Conservation (phyloP, 2,329 filamentous ascomycete genomes). For the Verticillium nonalfalfae region DNA sequence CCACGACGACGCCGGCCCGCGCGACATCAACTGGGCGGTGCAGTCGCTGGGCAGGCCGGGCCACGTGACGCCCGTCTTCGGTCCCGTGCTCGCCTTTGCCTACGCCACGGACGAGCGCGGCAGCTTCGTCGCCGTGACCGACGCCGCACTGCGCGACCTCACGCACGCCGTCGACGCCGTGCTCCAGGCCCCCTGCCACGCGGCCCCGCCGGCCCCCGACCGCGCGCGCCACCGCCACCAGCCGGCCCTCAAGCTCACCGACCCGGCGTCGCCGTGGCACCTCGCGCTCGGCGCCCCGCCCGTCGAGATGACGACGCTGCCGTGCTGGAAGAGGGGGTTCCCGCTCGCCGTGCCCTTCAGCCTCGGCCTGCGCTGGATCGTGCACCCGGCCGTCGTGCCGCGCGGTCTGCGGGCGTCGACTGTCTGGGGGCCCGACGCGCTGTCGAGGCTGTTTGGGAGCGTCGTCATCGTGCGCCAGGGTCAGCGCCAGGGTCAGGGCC, state of each 20-base stretch:
- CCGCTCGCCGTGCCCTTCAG: not conserved
- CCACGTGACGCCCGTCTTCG: not conserved
- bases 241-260: not conserved
- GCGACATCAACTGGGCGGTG: not conserved
- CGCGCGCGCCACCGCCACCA: not conserved
- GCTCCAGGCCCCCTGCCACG: not conserved
- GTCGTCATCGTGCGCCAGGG: not conserved
- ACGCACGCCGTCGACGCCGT: not conserved
- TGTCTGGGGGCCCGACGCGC: not conserved
- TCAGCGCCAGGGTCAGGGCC: too few relatives aligned
- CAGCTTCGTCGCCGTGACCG: not conserved
- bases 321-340: not conserved
- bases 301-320: not conserved
- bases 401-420: not conserved
- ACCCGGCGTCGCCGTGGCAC: not conserved
- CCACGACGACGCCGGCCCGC: not conserved
- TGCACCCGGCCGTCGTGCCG: not conserved
- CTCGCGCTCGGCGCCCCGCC: not conserved
- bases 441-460: not conserved
- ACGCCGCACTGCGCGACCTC: not conserved
- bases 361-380: not conserved
- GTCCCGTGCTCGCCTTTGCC: not conserved
- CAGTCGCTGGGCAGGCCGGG: not conserved
- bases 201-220: not conserved
- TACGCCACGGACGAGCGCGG: not conserved